phyloP scores from a whole-genome alignment of 73 alveolate genomes.

The Stentor roeselii region DNA sequence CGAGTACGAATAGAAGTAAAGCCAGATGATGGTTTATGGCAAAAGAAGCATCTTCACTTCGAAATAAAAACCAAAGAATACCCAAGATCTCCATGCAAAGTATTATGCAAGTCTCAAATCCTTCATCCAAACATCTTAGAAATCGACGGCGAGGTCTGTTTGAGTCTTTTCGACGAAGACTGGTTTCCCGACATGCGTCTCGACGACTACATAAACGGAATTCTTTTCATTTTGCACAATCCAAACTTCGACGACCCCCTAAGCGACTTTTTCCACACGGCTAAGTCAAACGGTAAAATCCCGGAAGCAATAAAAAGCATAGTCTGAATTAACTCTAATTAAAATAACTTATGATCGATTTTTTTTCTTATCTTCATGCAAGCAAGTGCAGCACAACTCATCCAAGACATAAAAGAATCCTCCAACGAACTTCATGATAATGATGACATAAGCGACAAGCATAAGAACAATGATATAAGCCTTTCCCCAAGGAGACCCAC shows the following conservation, averaged over 20 bases:
- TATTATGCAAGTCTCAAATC: not conserved
- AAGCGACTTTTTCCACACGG: conserved; percentile 5
- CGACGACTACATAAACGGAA: conserved; percentile 8
- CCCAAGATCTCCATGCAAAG: conserved; percentile 6
- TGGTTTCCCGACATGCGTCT: conserved; percentile 15
- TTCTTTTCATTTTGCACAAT: conserved; percentile 2
- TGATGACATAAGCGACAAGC: not conserved
- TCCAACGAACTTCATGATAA: conserved; percentile 2
- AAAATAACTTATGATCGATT: too few species aligned
- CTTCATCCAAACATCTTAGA: conserved; percentile 12
- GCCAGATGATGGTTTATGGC: conserved; percentile 2
- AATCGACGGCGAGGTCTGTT: conserved; percentile 18
- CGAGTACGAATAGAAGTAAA: not conserved
- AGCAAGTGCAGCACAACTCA: not conserved
- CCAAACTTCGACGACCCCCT: conserved; percentile 26
- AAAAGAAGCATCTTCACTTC: not conserved
- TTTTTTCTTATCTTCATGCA: not conserved
- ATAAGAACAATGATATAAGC: not conserved
- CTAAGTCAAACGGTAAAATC: not conserved
- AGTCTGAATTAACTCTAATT: too few species aligned
- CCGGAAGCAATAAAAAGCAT: not conserved
- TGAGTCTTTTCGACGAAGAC: conserved; percentile 23
- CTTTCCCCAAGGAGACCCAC: not conserved
- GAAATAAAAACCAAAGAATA: conserved; percentile 14
- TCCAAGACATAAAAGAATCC: not conserved